Evolutionary conservation across 2,329 filamentous ascomycete species (phyloP).

Genomic region (Ambrosiella xylebori): DNA sequence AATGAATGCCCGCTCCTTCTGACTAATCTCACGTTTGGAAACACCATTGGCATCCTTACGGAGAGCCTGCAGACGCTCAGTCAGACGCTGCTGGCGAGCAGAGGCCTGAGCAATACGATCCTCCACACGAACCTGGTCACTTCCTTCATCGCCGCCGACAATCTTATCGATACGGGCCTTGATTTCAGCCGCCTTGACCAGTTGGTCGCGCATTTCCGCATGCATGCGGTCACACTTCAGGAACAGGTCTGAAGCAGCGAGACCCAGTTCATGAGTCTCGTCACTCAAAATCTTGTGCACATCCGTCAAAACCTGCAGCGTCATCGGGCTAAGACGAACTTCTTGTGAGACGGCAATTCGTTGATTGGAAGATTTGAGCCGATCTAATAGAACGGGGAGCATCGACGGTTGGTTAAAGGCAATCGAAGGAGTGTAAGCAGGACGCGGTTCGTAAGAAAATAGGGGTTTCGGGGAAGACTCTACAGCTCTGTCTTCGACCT

Average conservation of each 20-base stretch:
- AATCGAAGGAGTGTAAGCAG: constrained; percentile 45
- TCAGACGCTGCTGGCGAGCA: constrained; percentile 38
- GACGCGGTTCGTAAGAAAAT: constrained; percentile 45
- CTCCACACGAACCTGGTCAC: constrained; percentile 34
- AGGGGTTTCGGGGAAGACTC: constrained; percentile 21
- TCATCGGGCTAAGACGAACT: constrained; percentile 51
- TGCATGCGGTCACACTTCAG: constrained; percentile 51
- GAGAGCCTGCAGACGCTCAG: constrained; percentile 42
- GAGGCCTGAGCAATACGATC: constrained; percentile 35
- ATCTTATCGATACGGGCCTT: constrained; percentile 49
- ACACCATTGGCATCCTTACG: constrained; percentile 27
- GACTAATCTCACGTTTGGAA: constrained; percentile 26
- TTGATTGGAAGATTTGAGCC: constrained; percentile 40
- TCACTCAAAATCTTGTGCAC: constrained; percentile 53
- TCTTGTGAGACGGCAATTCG: constrained; percentile 47
- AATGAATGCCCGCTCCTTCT: constrained; percentile 28
- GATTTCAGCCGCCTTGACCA: constrained; percentile 47
- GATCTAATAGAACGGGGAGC: constrained; percentile 38
- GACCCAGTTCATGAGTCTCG: constrained; percentile 51
- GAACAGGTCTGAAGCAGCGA: constrained; percentile 57
- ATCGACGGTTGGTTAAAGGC: constrained; percentile 40
- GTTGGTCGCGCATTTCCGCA: constrained; percentile 48
- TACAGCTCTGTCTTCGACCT: not conserved
- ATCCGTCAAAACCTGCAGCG: constrained; percentile 53
- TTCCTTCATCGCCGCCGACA: constrained; percentile 31